phyloP scores from a whole-genome alignment of 306 rosid genomes.

The Cucurbita argyrosperma region DNA sequence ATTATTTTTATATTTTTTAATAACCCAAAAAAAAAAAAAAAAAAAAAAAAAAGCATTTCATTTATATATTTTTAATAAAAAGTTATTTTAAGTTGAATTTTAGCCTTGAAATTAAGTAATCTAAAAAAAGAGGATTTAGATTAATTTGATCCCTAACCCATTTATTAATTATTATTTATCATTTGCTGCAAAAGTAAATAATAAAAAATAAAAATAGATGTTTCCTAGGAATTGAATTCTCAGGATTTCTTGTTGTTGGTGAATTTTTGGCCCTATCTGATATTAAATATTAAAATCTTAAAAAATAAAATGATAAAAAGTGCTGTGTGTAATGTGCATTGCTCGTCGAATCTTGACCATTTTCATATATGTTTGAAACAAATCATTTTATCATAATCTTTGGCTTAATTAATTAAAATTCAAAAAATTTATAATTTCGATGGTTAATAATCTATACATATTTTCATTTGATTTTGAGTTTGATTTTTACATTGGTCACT shows the following conservation, averaged over 20 bases:
- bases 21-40: too few species aligned
- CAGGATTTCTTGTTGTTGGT: not conserved
- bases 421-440: too few species aligned
- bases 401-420: too few species aligned
- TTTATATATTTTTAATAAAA: too few species aligned
- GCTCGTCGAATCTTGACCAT: not conserved
- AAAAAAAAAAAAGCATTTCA: too few species aligned
- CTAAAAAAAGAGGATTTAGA: not conserved
- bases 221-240: too few species aligned
- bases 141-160: not conserved
- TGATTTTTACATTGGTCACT: too few species aligned
- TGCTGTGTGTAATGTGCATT: not conserved
- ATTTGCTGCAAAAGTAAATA: not conserved
- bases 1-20: not conserved
- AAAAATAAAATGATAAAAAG: not conserved
- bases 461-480: too few species aligned
- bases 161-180: not conserved
- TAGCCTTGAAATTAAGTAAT: not conserved
- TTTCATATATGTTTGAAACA: too few species aligned
- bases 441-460: too few species aligned
- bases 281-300: not conserved
- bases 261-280: not conserved
- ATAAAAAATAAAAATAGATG: too few species aligned
- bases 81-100: not conserved
- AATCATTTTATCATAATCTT: too few species aligned